Conservation (phyloP, 495 filamentous ascomycete genomes). For the Bryoglossum gracile region DNA sequence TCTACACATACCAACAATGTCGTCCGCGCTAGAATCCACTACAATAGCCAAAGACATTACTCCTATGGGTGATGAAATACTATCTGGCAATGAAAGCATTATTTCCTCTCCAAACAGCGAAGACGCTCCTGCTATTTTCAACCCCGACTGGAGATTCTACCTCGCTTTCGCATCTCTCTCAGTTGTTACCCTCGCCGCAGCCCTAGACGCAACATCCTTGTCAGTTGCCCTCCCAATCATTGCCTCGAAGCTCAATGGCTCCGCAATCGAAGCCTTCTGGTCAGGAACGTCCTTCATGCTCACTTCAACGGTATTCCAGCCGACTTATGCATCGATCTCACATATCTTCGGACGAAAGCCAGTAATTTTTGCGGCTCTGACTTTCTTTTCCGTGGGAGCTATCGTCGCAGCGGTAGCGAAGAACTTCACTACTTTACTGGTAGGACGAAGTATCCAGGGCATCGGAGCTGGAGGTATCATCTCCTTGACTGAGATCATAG, state of each 20-base stretch:
- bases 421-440: conserved; percentile 44
- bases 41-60: too few relatives aligned
- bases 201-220: conserved; percentile 56
- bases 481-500: conserved; percentile 51
- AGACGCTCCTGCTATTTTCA: too few relatives aligned
- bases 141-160: conserved; percentile 17
- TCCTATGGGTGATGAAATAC: too few relatives aligned
- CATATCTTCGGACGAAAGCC: conserved; percentile 43
- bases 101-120: too few relatives aligned
- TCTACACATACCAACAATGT: too few relatives aligned
- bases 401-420: conserved; percentile 50
- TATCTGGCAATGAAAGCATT: too few relatives aligned
- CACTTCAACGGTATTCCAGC: conserved; percentile 43
- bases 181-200: conserved; percentile 64
- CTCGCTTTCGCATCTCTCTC: conserved; percentile 47
- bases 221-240: conserved; percentile 33
- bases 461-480: conserved; percentile 64
- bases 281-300: conserved; percentile 48
- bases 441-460: conserved; percentile 43
- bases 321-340: conserved; percentile 38
- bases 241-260: conserved; percentile 33
- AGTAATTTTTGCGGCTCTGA: conserved; percentile 40
- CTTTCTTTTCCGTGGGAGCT: conserved; percentile 49
- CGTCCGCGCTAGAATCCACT: too few relatives aligned
- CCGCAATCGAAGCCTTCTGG: conserved; percentile 54